Base-by-base conservation (phyloP, 192 early-diverging fungal genomes). In the Cetraspora pellucida region DNA sequence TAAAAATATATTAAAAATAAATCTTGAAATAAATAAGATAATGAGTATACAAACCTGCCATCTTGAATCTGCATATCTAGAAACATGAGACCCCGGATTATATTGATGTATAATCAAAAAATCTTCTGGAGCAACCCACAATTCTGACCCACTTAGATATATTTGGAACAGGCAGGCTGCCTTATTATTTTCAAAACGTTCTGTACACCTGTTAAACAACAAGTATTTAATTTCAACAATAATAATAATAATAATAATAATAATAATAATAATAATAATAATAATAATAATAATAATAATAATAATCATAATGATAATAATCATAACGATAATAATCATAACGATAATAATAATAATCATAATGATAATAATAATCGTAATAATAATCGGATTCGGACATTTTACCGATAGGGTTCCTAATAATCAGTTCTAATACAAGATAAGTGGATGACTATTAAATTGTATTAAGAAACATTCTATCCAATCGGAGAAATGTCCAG, bases 171-270 rank as follows among this genome's bases (percentile, higher is more conserved):
- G 37, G 45, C 88, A 89, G 9, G 86, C 86, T 0, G 86, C 83
- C 61, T 85, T 81, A 63, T 85, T 89, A 65, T 89, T 81, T 25
- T 85, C 79, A 59, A 89, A 89, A 3, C 88, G 78, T 64, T 89
- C 88, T 21, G 88, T 79, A 57, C 88, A 89, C 87, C 85, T 81
- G 43, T 78, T 60, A n/a, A 25, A 23, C 17, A 45, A 77, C 4
- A 43, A 65, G 21, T 17, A 66, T 25, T 63, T n/a, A 2, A 55
- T 2, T 27, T n/a, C 45, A 49, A 65, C 28, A 8, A 25, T 76
- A 21, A 19, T 45, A 60, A 16, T 23, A 16, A 43, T 49, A 45
- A 37, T 21, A 19, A 11, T 37, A 65, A 65, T 44, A 10, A 31
- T 49, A 49, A 49, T 49, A 49, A 49, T n/a, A n/a, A n/a, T n/a